These are phyloP conservation scores for Nitzschia putrida DNA, from an alignment of 108 stramenopile genomes.

Conservation along the genomic window DNA sequence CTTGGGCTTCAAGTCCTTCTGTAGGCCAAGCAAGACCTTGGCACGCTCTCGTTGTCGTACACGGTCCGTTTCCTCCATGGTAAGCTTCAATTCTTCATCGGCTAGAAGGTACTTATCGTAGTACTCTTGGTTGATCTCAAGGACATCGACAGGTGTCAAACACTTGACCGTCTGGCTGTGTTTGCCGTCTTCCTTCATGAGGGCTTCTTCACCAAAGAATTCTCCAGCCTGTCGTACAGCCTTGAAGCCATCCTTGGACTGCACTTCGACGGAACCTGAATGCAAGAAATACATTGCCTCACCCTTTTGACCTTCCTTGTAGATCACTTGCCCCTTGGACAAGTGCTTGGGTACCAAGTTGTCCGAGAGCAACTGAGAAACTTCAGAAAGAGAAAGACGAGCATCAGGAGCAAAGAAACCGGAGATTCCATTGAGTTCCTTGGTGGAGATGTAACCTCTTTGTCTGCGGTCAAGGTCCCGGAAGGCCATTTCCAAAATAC, in stretches of 20 bases:
- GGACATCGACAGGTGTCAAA: conserved; percentile 66
- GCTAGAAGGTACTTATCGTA: conserved; percentile 68
- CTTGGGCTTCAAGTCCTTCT: conserved; percentile 34
- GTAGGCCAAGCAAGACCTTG: conserved; percentile 41
- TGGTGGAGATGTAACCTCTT: conserved; percentile 28
- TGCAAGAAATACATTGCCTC: conserved; percentile 69
- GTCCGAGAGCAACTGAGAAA: conserved; percentile 53
- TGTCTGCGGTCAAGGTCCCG: conserved; percentile 43
- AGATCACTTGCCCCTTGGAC: conserved; percentile 55
- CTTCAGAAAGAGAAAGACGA: conserved; percentile 49
- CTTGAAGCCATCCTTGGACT: conserved; percentile 50
- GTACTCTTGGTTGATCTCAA: conserved; percentile 64
- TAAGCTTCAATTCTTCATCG: conserved; percentile 11
- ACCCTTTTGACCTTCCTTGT: conserved; percentile 55
- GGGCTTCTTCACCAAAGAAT: conserved; percentile 65
- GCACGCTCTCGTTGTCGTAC: conserved; percentile 21
- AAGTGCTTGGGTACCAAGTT: conserved; percentile 64
- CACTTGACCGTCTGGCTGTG: conserved; percentile 45
- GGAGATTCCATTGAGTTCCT: conserved; percentile 25
- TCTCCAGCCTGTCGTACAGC: conserved; percentile 48
- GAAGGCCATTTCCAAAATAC: conserved; percentile 60
- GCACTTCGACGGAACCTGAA: conserved; percentile 58
- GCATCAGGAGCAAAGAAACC: conserved; percentile 29
- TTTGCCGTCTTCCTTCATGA: conserved; percentile 29
- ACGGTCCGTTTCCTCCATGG: conserved; percentile 13